Conservation (phyloP, 179 eudicot genomes). For the Spinacia oleracea region DNA sequence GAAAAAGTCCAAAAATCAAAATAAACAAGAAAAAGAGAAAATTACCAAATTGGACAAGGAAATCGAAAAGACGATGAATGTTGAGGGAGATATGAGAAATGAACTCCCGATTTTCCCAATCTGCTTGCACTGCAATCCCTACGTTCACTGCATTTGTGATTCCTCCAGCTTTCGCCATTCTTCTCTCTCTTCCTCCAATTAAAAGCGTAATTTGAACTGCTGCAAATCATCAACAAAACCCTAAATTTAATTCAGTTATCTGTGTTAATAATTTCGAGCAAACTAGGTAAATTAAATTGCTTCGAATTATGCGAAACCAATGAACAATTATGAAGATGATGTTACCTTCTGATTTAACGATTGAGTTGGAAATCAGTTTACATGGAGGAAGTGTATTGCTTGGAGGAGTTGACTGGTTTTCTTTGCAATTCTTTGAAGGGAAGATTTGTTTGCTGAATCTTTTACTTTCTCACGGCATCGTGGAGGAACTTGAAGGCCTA, state of each 20-base stretch:
- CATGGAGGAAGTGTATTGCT: background rate
- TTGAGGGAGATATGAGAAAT: constrained; percentile 90
- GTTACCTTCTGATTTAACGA: background rate
- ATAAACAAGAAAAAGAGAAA: background rate
- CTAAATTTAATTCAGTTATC: background rate
- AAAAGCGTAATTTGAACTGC: background rate
- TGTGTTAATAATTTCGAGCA: background rate
- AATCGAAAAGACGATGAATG: constrained; percentile 89
- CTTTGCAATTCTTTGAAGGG: constrained; percentile 3
- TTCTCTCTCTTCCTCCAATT: background rate
- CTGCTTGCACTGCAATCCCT: constrained; percentile 98
- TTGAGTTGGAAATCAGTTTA: background rate
- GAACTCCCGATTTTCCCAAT: constrained; percentile 99
- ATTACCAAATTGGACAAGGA: constrained; percentile 89
- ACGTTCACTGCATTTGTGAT: constrained; percentile 97
- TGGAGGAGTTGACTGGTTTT: background rate
- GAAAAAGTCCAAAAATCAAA: background rate
- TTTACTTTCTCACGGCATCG: no score
- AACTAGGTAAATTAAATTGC: background rate
- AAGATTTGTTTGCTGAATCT: background rate
- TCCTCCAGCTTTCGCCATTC: constrained; percentile 93
- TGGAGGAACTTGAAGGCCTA: no score
- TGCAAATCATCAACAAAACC: constrained; percentile 11
- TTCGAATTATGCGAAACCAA: background rate
- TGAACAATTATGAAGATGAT: background rate